Evolutionary conservation across 345 rosid genomes (phyloP), one percentile per base, ranked within the genome.

Genomic region (Mallotus nudiflorus): DNA sequence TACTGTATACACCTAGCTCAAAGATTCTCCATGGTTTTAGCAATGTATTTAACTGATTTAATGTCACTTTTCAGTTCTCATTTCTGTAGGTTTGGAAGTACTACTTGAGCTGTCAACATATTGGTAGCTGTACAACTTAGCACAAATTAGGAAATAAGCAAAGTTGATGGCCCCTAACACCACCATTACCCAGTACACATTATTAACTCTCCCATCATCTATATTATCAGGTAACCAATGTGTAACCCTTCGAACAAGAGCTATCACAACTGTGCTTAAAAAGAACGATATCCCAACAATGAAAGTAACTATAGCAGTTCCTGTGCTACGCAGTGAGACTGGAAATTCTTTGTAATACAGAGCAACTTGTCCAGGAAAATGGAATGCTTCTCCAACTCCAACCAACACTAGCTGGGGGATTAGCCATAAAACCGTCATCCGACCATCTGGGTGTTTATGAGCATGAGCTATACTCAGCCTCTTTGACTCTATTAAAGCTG

Each of bases 351-450:
- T n/a, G n/a, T n/a, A n/a, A n/a, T n/a, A n/a, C n/a, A n/a, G n/a
- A n/a, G n/a, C n/a, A n/a, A n/a, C n/a, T n/a, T n/a, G n/a, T n/a
- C n/a, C n/a, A n/a, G n/a, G n/a, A n/a, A n/a, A n/a, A n/a, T n/a
- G n/a, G n/a, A n/a, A n/a, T n/a, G n/a, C n/a, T 87, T 83, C 85
- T 6, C 83, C 83, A 9, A 85, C 40, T 4, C 89, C 92, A 16
- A 66, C 72, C 65, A 85, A 3, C 1, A 72, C 66, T 0, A 85
- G 51, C 44, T 79, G 81, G 46, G 86, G 84, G 49, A 85, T 50
- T 46, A 89, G 27, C 89, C 89, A 84, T 9, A 82, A 0, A 5
- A 66, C 87, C 27, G 76, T 54, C 83, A 86, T 83, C 0, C 84
- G 85, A 51, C 76, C 79, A 0, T 20, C 39, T 0, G 71, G 45